Base-by-base conservation (phyloP, 345 rosid genomes). In the Euphorbia lathyris region DNA sequence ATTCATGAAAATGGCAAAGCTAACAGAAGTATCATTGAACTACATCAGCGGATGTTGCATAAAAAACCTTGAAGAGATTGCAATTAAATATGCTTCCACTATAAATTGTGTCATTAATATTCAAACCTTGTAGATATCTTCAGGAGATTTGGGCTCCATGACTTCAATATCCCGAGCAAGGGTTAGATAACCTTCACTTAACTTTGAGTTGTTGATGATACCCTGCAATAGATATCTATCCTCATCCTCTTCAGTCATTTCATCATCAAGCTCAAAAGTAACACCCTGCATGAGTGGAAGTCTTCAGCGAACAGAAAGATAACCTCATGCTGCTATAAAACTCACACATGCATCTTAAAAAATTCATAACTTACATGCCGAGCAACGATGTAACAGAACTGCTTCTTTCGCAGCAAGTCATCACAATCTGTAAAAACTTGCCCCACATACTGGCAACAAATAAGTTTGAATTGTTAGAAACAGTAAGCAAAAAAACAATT, bases 151-250 rank as follows among this genome's bases (percentile, higher is more conserved):
- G 65, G 98, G 86, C 82, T 96, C 99, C 98, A 96, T 89, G 80
- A 96, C 99, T 86, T 96, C 98, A 36, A 96, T 87, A 87, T 96
- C 99, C 65, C 96, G 92, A 71, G 98, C 97, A 78, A 96, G 98
- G 3, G 94, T 83, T 63, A 96, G 89, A 80, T 92, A 96, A 65
- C 98, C 94, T 80, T 92, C 99, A 71, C 94, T 89, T 69, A 96
- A 69, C 80, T 85, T 89, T 27, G 72, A 29, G 70, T 90, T 92
- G 77, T 92, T 96, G 68, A 96, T 80, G 25, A 96, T 90, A 32
- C 92, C 97, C 75, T 92, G 97, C 74, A 89, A 75, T 52, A 30
- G 69, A 27, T 86, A 88, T 82, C 88, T 85, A 34, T 90, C 96
- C 17, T 75, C 81, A 10, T 85, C 89, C 71, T 90, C 86, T 45